These are phyloP conservation scores for Geranium incanum DNA, from an alignment of 441 rosid genomes.

Conservation along the genomic window DNA sequence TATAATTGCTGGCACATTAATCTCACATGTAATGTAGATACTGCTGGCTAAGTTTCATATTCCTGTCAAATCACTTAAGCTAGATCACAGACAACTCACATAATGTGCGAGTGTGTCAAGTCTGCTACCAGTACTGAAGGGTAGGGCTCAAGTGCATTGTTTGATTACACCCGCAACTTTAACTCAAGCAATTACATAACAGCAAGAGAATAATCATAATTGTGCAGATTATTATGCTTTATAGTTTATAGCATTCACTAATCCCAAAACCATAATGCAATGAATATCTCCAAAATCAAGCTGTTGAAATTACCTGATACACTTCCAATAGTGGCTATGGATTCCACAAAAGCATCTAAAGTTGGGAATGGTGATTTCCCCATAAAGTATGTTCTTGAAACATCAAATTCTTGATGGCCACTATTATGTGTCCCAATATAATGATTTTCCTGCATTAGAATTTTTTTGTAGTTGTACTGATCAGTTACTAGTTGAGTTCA, in stretches of 20 bases:
- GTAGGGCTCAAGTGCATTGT: not conserved
- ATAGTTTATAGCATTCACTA: not conserved
- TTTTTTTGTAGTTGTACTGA: conserved; percentile 7
- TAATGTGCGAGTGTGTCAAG: not conserved
- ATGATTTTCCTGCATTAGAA: conserved; percentile 42
- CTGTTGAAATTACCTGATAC: conserved; percentile 44
- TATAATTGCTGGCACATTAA: not conserved
- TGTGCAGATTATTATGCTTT: not conserved
- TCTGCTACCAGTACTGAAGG: not conserved
- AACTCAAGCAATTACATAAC: not conserved
- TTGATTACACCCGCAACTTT: not conserved
- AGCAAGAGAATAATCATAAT: no score
- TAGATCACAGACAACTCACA: not conserved
- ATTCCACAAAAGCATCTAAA: conserved; percentile 72
- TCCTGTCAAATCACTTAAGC: not conserved
- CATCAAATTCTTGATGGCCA: conserved; percentile 32
- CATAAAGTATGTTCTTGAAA: conserved; percentile 37
- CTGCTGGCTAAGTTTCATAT: not conserved
- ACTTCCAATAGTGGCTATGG: conserved; percentile 57
- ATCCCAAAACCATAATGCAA: conserved; percentile 9
- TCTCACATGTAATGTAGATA: not conserved
- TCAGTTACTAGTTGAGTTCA: not conserved
- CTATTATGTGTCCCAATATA: conserved; percentile 31
- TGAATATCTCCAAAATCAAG: conserved; percentile 16
- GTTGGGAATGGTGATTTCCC: conserved; percentile 83